phyloP scores from a whole-genome alignment of 495 filamentous ascomycete genomes.

The Penicilliopsis zonata region DNA sequence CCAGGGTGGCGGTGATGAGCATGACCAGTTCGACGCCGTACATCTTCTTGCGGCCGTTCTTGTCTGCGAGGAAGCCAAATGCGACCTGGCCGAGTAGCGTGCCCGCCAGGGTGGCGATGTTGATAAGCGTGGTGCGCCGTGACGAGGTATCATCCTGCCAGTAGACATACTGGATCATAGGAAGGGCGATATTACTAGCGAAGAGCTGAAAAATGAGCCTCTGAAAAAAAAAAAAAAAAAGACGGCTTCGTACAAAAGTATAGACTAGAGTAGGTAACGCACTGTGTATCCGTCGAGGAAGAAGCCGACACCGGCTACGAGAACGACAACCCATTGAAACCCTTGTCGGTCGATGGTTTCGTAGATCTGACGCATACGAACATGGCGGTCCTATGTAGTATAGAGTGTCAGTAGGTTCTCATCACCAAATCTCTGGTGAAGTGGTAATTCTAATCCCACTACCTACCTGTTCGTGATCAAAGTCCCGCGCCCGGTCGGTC shows the following conservation, averaged over 20 bases:
- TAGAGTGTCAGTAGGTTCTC: background rate
- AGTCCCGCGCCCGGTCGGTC: constrained; percentile 36
- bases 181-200: constrained; percentile 51
- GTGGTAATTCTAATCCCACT: background rate
- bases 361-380: constrained; percentile 36
- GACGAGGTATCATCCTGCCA: constrained; percentile 34
- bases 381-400: constrained; percentile 27
- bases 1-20: constrained; percentile 42
- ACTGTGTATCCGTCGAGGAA: constrained; percentile 61
- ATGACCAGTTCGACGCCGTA: constrained; percentile 54
- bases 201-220: constrained; percentile 42
- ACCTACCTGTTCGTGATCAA: constrained; percentile 35
- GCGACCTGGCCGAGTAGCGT: constrained; percentile 46
- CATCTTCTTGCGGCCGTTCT: constrained; percentile 47
- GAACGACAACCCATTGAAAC: constrained; percentile 36
- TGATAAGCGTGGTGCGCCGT: constrained; percentile 36
- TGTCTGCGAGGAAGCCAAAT: constrained; percentile 53
- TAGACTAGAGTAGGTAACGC: constrained; percentile 7
- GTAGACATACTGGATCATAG: constrained; percentile 52
- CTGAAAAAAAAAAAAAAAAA: background rate
- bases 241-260: background rate
- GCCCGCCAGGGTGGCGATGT: constrained; percentile 45
- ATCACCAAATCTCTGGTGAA: constrained; percentile 1
- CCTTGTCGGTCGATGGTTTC: constrained; percentile 36
- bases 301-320: constrained; percentile 55